Conservation (phyloP, 1,139 yeast species). For the Kodamaea sp. region DNA sequence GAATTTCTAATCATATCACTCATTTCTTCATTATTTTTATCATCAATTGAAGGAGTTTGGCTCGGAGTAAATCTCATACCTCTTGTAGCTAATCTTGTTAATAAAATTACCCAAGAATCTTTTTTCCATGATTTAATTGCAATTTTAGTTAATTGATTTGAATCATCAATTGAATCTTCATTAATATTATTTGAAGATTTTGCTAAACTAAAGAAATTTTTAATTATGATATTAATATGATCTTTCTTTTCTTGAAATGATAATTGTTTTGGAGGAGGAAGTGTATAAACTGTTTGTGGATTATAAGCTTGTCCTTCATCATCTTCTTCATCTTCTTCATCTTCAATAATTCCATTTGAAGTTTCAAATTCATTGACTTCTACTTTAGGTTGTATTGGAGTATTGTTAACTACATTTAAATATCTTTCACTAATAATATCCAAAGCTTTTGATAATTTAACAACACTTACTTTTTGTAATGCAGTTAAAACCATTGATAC, state of each 20-base stretch:
- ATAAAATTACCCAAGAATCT: conserved; percentile 74
- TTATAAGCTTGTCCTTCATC: conserved; percentile 34
- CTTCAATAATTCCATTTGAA: conserved; percentile 17
- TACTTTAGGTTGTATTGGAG: conserved; percentile 2
- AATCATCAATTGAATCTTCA: conserved; percentile 15
- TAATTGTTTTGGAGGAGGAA: conserved; percentile 56
- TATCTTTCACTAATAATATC: conserved; percentile 66
- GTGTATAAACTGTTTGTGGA: conserved; percentile 45
- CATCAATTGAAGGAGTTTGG: conserved; percentile 13
- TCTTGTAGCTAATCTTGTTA: conserved; percentile 76
- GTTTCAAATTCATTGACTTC: conserved; percentile 7
- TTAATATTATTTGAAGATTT: conserved; percentile 13
- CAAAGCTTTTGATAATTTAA: conserved; percentile 61
- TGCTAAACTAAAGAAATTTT: conserved; percentile 52
- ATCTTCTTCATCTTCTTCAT: conserved; percentile 36
- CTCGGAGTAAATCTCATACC: conserved; percentile 47
- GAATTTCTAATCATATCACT: conserved; percentile 65
- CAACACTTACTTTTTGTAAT: conserved; percentile 49
- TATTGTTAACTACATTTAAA: conserved; percentile 21
- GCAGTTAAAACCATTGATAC: conserved; percentile 65
- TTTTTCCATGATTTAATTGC: conserved; percentile 64
- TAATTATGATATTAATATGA: conserved; percentile 50
- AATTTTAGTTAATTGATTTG: conserved; percentile 42
- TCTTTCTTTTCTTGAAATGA: conserved; percentile 48
- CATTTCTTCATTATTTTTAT: conserved; percentile 32